Base-by-base conservation (phyloP, 345 rosid genomes). In the Lumnitzera littorea region DNA sequence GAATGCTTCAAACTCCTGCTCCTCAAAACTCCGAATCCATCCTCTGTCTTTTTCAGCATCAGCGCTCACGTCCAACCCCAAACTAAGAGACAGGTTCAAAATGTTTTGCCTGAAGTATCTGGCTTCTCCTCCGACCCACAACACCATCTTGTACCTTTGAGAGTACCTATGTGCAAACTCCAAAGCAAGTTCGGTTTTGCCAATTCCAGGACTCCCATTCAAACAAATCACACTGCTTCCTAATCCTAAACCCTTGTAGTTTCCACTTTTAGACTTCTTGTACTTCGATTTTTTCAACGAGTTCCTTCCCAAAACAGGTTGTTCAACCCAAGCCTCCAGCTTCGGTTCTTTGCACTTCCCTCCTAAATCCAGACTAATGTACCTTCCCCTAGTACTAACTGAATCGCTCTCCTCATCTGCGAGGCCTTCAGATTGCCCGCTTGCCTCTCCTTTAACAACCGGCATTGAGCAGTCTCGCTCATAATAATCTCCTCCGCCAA, bases 111-210 rank as follows among this genome's bases (percentile, higher is more conserved):
- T 75, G 65, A 87, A 81, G 70, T 87, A 85, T 55, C 86, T 67
- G 51, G 87, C 87, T 73, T 91, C 96, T 12, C 98, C 98, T 15
- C 95, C 92, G 2, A 87, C 79, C 96, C 98, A 91, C 65, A 91
- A 68, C 16, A 89, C 89, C 95, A 76, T 85, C 77, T 89, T 91
- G 62, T 91, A 91, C 75, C 95, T 83, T 68, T 86, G 95, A 50
- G 84, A 78, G 70, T 84, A 79, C 71, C 89, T 74, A 61, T 87
- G 73, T 48, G 91, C 96, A 50, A 83, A 91, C 58, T 91, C 98
- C 65, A 85, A 85, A 23, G 89, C 98, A 48, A 91, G 61, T 76
- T 91, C 96, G 6, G 96, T 91, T 78, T 91, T 91, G 29, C 98
- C 96, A 50, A 75, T 78, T 52, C 95, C 96, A 12, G 89, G 81